Percentiles rank a stretch among this genome's conserved stretches.
These are phyloP conservation scores for Neostapfia colusana DNA, from an alignment of 176 grass and related monocot genomes.

Conservation along the genomic window DNA sequence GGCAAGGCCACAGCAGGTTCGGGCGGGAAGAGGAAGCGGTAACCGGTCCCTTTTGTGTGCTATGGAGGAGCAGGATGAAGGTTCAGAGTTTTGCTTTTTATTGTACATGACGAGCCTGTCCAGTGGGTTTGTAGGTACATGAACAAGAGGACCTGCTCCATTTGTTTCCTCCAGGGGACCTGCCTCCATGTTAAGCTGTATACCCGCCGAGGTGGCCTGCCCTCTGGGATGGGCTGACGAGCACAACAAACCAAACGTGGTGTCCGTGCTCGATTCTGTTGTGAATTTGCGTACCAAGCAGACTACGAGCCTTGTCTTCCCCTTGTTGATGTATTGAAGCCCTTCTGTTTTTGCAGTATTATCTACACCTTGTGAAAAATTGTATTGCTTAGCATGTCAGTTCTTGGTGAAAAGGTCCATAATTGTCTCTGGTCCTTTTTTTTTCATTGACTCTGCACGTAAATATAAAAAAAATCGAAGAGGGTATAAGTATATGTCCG, in stretches of 20 bases:
- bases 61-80: constrained; percentile 18
- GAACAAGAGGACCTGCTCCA: constrained; percentile 5
- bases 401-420: too few species aligned
- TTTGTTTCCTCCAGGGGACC: neutral
- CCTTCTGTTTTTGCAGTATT: neutral
- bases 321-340: neutral
- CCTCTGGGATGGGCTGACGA: neutral
- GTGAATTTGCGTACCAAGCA: neutral
- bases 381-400: too few species aligned
- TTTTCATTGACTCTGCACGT: too few species aligned
- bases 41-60: constrained; percentile 25
- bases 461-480: too few species aligned
- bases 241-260: neutral
- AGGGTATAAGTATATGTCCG: too few species aligned
- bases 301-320: neutral
- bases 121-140: constrained; percentile 2
- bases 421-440: too few species aligned
- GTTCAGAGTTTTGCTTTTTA: constrained; percentile 49
- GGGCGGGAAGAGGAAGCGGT: constrained; percentile 83
- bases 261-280: neutral
- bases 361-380: too few species aligned
- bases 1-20: constrained; percentile 49
- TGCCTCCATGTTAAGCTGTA: neutral
- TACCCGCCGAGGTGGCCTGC: neutral
- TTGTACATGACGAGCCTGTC: constrained; percentile 47